phyloP scores from a whole-genome alignment of 176 grass and related monocot genomes.

The Puccinellia tenuiflora region DNA sequence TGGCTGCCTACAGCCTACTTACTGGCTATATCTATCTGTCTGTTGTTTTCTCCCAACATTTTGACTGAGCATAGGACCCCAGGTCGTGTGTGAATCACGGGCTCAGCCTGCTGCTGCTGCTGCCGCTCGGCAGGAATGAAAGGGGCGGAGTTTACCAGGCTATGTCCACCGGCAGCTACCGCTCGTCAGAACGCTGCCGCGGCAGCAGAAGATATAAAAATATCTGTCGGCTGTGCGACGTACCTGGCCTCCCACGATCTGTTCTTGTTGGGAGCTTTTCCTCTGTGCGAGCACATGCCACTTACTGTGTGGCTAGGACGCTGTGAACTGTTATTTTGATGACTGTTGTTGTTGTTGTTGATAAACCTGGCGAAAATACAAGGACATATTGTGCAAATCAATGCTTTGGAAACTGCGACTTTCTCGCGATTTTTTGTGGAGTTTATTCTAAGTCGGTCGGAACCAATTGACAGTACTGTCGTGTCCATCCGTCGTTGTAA shows the following conservation, averaged over 20 bases:
- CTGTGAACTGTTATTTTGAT: too few species aligned
- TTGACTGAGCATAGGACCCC: not conserved
- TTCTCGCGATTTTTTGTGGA: too few species aligned
- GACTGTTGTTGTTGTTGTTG: too few species aligned
- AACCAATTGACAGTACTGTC: too few species aligned
- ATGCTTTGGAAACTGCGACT: too few species aligned
- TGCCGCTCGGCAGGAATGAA: not conserved
- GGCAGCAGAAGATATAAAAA: not conserved
- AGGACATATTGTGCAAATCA: too few species aligned
- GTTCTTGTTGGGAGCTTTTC: not conserved
- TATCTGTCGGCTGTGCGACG: too few species aligned
- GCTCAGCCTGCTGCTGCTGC: not conserved
- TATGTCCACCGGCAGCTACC: too few species aligned
- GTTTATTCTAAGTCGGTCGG: too few species aligned
- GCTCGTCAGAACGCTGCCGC: not conserved
- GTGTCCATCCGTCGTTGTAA: too few species aligned
- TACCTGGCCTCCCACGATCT: too few species aligned
- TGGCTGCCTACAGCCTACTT: not conserved
- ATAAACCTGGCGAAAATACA: too few species aligned
- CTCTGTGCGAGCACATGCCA: not conserved
- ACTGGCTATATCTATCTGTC: not conserved
- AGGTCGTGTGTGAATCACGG: not conserved
- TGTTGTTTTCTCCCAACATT: not conserved
- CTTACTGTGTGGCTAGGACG: not conserved
- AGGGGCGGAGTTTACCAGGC: not conserved